phyloP scores from a whole-genome alignment of 2,329 filamentous ascomycete genomes.

The Fonsecaea multimorphosa region DNA sequence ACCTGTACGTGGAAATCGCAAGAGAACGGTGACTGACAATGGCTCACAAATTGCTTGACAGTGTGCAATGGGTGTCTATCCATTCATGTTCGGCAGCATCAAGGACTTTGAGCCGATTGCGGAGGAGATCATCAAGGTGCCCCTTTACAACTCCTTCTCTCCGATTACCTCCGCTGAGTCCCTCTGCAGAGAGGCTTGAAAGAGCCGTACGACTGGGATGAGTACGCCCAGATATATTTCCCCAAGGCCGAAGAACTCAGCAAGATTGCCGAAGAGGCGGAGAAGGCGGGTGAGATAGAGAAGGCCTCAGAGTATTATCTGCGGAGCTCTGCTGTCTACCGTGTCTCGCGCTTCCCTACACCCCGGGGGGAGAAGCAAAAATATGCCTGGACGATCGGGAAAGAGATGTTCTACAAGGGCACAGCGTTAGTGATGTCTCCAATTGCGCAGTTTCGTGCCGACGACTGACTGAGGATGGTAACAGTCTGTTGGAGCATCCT shows the following conservation, averaged over 20 bases:
- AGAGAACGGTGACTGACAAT: neutral
- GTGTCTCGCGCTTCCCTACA: constrained; percentile 72
- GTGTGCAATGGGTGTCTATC: constrained; percentile 69
- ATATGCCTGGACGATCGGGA: constrained; percentile 39
- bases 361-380: constrained; percentile 39
- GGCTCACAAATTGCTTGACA: constrained; percentile 37
- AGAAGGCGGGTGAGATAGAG: constrained; percentile 55
- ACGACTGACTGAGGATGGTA: constrained; percentile 18
- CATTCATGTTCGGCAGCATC: constrained; percentile 74
- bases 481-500: constrained; percentile 49
- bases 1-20: constrained; percentile 55
- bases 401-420: constrained; percentile 40
- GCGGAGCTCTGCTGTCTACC: constrained; percentile 73
- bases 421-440: constrained; percentile 32
- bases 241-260: constrained; percentile 65
- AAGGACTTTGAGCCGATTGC: constrained; percentile 75
- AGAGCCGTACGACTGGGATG: constrained; percentile 66
- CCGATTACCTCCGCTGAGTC: neutral
- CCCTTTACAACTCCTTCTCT: constrained; percentile 13
- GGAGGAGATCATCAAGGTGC: constrained; percentile 63
- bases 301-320: constrained; percentile 59
- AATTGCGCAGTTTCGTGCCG: neutral
- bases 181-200: constrained; percentile 60
- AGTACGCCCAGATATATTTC: constrained; percentile 69
- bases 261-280: constrained; percentile 58